These are phyloP conservation scores for Tephrocybe sp. DNA, from an alignment of 768 basidiomycete species.

Conservation along the genomic window DNA sequence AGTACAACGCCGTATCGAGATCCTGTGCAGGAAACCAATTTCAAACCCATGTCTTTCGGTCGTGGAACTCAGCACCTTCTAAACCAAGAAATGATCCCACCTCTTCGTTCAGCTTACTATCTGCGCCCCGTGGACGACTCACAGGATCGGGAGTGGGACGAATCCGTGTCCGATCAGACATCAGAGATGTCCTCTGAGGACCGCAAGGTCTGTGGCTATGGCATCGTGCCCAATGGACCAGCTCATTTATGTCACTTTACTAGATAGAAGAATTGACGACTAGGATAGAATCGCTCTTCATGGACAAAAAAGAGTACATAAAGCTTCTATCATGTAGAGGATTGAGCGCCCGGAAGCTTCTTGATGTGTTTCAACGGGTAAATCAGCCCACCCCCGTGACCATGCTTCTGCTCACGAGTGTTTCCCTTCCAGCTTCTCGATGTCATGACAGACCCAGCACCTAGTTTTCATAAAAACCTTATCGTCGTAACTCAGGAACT, in stretches of 20 bases:
- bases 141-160: not conserved
- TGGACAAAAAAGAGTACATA: slow-evolving; percentile 1
- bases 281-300: slow-evolving; percentile 5
- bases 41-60: slow-evolving; percentile 9
- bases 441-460: slow-evolving; percentile 3
- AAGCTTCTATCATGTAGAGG: slow-evolving; percentile 2
- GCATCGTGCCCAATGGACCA: not conserved
- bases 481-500: too few species aligned
- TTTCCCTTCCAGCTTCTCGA: slow-evolving; percentile 1
- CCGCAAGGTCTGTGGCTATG: slow-evolving; percentile 2
- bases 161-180: not conserved
- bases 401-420: not conserved
- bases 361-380: slow-evolving; percentile 11
- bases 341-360: not conserved
- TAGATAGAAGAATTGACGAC: slow-evolving; percentile 4
- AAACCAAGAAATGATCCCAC: slow-evolving; percentile 2
- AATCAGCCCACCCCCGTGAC: not conserved
- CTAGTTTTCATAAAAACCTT: too few species aligned
- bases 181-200: slow-evolving; percentile 4
- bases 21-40: too few species aligned
- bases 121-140: not conserved
- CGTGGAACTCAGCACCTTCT: slow-evolving; percentile 11
- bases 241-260: not conserved
- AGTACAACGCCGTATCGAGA: slow-evolving; percentile 5
- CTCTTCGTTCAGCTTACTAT: not conserved